Percentiles rank a stretch among this genome's conserved stretches.
Evolutionary conservation across 768 basidiomycete species (phyloP).

Genomic region (Russula vinacea): DNA sequence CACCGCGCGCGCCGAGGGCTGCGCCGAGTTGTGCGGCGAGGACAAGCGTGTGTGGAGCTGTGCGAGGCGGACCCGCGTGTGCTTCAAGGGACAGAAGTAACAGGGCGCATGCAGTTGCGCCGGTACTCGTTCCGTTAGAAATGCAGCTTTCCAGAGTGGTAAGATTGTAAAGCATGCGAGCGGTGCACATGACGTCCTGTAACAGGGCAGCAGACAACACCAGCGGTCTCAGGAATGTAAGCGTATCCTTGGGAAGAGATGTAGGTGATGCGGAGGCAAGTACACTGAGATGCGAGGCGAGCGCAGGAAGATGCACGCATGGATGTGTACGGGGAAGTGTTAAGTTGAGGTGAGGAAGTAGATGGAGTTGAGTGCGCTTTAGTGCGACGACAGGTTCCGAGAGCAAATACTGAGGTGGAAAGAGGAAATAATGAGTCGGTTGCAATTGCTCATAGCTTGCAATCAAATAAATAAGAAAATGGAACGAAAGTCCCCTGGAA

Average conservation of each 20-base stretch:
- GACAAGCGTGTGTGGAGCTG: conserved; percentile 12
- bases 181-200: conserved; percentile 43
- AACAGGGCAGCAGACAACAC: conserved; percentile 28
- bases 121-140: conserved; percentile 31
- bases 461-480: no score
- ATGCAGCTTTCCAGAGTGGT: conserved; percentile 33
- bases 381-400: conserved; percentile 33
- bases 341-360: conserved; percentile 28
- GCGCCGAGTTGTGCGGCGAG: conserved; percentile 43
- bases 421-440: background rate
- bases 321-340: conserved; percentile 22
- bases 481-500: no score
- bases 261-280: conserved; percentile 44
- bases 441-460: background rate
- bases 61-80: conserved; percentile 42
- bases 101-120: conserved; percentile 54
- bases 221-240: conserved; percentile 13
- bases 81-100: conserved; percentile 71
- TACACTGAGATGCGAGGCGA: conserved; percentile 37
- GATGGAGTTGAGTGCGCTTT: conserved; percentile 32
- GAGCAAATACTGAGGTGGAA: conserved; percentile 23
- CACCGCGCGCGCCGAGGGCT: conserved; percentile 55
- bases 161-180: conserved; percentile 46
- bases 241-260: conserved; percentile 16
- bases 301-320: conserved; percentile 31